phyloP scores from a whole-genome alignment of 345 rosid genomes.

The Gossypium mustelinum region DNA sequence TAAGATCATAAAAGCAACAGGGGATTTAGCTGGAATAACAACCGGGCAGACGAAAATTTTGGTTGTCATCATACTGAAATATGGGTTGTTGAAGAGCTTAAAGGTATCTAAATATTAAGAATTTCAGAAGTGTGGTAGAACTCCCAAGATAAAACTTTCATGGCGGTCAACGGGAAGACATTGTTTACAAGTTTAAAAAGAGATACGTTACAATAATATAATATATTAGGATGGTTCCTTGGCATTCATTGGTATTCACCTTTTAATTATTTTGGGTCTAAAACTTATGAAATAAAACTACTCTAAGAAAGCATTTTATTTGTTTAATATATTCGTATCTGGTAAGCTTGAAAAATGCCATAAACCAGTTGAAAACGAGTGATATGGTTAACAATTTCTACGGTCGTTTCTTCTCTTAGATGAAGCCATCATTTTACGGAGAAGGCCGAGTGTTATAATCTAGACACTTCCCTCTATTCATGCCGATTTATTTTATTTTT shows the following conservation, averaged over 20 bases:
- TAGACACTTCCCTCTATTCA: not conserved
- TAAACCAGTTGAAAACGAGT: not conserved
- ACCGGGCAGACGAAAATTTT: conserved; percentile 22
- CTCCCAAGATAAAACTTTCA: not conserved
- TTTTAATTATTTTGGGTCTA: not conserved
- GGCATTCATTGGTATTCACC: not conserved
- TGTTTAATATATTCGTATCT: not conserved
- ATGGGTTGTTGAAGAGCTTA: not conserved
- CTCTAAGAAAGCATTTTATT: no score
- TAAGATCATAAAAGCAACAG: conserved; percentile 17
- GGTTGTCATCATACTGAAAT: not conserved
- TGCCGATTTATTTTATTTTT: no score
- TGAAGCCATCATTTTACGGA: not conserved
- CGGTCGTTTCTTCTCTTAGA: not conserved
- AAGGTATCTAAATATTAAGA: conserved; percentile 1
- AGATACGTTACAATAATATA: conserved; percentile 9
- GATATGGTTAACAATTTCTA: not conserved
- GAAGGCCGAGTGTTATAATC: not conserved
- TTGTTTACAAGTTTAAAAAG: not conserved
- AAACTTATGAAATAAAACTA: not conserved
- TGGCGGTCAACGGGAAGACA: not conserved
- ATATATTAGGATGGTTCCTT: not conserved
- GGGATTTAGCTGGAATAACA: conserved; percentile 22
- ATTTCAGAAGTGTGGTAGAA: not conserved
- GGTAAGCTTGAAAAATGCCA: not conserved